Evolutionary conservation across 2,329 filamentous ascomycete genomes (phyloP), one percentile per base, ranked within the genome.

Genomic region (Hymenoscyphus salicellus): DNA sequence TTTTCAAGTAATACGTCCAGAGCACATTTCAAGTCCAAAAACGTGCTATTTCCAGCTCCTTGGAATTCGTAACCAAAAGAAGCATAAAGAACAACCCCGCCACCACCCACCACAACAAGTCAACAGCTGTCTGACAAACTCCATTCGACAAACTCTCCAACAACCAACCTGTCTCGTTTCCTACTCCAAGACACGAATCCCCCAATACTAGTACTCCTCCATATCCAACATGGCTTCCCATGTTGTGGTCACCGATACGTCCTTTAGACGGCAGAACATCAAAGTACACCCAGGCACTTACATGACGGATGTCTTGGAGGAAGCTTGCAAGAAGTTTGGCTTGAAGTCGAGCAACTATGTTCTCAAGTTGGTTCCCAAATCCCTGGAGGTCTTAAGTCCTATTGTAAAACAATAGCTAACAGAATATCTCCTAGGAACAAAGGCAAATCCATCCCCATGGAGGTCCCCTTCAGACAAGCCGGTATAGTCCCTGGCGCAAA

Each of bases 401-500:
- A 11, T 61, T 30, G n/a, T 38, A 23, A 38, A 46, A 57, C 10
- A 33, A 55, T 55, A 20, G 67, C 72, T 73, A 67, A 72, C 62
- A 66, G 8, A 26, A 52, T 23, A 7, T 23, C 20, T 32, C 32
- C 23, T 64, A 93, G 90, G 73, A 82, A 93, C 77, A 93, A 92
- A 75, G 91, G 94, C 77, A 97, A 94, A 75, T 83, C 86, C 38
- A 81, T 99, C 65, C 93, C 97, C 73, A 84, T 99, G 8, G 94
- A 93, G 6, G 84, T 92, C 63, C 89, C 91, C 52, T 92, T 93
- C 75, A 89, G 94, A 58, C 86, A 94, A 32, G 90, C 93, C 5
- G 92, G 93, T 59, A 88, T 99, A 5, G 83, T 85, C 14, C 86
- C 91, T 43, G 95, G 95, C 67, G 94, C 95, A 65, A 96, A 96